Percentiles rank a stretch among this genome's conserved stretches.
Evolutionary conservation across 352 stramenopile genomes (phyloP).

Genomic region (Elongisporangium prolatum): DNA sequence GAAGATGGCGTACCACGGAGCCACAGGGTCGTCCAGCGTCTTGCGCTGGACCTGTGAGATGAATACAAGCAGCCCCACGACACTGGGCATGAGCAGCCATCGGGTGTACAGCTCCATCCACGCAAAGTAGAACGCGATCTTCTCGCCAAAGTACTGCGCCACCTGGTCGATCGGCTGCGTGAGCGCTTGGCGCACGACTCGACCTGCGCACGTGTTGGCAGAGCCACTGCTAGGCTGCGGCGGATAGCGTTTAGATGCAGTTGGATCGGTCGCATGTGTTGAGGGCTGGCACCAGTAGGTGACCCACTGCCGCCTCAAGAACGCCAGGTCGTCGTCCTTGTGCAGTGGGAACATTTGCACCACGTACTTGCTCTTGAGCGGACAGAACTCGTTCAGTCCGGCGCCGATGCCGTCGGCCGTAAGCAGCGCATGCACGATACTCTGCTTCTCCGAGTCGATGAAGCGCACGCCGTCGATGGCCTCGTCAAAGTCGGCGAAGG

Average conservation of each 20-base stretch:
- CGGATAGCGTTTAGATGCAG: not conserved
- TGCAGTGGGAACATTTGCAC: constrained; percentile 87
- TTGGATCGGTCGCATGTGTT: not conserved
- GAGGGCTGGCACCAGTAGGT: constrained; percentile 58
- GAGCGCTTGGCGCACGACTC: constrained; percentile 20
- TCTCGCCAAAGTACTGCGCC: constrained; percentile 89
- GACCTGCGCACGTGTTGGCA: not conserved
- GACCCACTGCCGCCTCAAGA: constrained; percentile 68
- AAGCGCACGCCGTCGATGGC: constrained; percentile 38
- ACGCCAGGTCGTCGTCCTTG: constrained; percentile 59
- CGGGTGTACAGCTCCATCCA: constrained; percentile 91
- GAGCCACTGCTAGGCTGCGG: not conserved
- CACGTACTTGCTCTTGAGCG: constrained; percentile 61
- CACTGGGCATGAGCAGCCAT: constrained; percentile 80
- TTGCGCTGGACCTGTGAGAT: constrained; percentile 47
- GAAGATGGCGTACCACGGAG: constrained; percentile 80
- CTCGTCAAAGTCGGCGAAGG: constrained; percentile 64
- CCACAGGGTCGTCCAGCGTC: constrained; percentile 74
- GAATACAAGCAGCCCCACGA: constrained; percentile 74
- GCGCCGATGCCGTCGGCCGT: constrained; percentile 36
- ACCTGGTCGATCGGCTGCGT: constrained; percentile 83
- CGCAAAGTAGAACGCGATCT: constrained; percentile 91
- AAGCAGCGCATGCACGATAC: constrained; percentile 65
- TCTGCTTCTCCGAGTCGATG: constrained; percentile 80
- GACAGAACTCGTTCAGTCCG: constrained; percentile 67